Evolutionary conservation across 73 alveolate genomes (phyloP).

Genomic region (Tetrahymena borealis): DNA sequence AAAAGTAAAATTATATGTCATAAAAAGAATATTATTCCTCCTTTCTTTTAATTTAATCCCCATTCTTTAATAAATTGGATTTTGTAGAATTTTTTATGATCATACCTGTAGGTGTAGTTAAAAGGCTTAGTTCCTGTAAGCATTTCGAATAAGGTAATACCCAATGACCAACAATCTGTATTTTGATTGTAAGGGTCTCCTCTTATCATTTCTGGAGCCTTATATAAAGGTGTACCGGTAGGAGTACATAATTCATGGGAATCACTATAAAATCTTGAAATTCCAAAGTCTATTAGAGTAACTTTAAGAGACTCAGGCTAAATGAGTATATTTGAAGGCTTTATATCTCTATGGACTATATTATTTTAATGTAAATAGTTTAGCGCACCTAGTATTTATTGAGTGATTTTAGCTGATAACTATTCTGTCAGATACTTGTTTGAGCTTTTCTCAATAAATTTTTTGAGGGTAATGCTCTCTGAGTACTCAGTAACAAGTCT

Average conservation of each 20-base stretch:
- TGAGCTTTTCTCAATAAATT: neutral
- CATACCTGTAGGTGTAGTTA: neutral
- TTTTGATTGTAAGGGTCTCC: neutral
- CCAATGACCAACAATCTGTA: neutral
- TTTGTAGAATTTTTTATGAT: neutral
- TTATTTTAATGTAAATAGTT: neutral
- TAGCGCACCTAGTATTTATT: neutral
- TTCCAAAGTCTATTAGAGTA: neutral
- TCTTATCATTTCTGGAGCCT: neutral
- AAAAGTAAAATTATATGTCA: no score
- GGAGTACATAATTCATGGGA: neutral
- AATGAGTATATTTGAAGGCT: neutral
- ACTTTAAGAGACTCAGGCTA: neutral
- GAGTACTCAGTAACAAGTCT: neutral
- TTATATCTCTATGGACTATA: neutral
- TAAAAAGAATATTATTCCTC: no score
- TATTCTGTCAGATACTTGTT: neutral
- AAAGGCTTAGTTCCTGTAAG: neutral
- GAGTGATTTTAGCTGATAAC: neutral
- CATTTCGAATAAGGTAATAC: neutral
- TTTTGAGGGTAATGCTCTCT: neutral
- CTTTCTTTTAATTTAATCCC: neutral
- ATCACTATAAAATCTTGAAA: neutral
- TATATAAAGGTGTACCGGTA: neutral
- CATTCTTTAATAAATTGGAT: neutral